Evolutionary conservation across 2,329 filamentous ascomycete species (phyloP).

Genomic region (Truncatella angustata): DNA sequence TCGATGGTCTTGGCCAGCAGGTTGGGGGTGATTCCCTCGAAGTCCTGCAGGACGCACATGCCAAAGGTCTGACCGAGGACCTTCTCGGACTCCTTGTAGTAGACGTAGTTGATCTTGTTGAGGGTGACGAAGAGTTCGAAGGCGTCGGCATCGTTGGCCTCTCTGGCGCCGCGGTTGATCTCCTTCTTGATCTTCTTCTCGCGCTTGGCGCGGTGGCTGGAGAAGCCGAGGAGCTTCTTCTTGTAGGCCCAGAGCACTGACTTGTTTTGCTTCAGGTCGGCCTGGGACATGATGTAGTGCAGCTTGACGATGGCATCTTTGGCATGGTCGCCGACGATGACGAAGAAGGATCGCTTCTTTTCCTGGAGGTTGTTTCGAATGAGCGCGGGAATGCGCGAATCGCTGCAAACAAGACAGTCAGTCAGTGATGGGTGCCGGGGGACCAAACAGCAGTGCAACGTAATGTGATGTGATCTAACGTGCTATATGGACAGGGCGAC

Average conservation of each 20-base stretch:
- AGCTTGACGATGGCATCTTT: constrained; percentile 97
- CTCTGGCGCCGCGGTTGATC: constrained; percentile 89
- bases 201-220: constrained; percentile 93
- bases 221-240: constrained; percentile 93
- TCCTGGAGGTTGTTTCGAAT: constrained; percentile 90
- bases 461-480: too few relatives aligned
- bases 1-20: constrained; percentile 91
- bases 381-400: constrained; percentile 86
- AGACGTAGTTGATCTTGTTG: constrained; percentile 97
- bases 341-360: constrained; percentile 97
- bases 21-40: constrained; percentile 97
- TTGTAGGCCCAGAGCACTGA: constrained; percentile 98
- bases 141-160: constrained; percentile 88
- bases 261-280: constrained; percentile 92
- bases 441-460: too few relatives aligned
- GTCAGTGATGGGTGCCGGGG: background rate
- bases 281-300: constrained; percentile 71
- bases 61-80: constrained; percentile 97
- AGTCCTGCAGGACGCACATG: constrained; percentile 98
- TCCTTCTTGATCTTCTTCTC: constrained; percentile 98
- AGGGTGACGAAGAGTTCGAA: constrained; percentile 97
- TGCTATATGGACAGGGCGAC: too few relatives aligned
- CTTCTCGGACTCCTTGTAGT: constrained; percentile 99
- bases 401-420: constrained; percentile 46
- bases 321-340: constrained; percentile 88